Base-by-base conservation (phyloP, 208 protist genomes). In the Trypanosoma avium region DNA sequence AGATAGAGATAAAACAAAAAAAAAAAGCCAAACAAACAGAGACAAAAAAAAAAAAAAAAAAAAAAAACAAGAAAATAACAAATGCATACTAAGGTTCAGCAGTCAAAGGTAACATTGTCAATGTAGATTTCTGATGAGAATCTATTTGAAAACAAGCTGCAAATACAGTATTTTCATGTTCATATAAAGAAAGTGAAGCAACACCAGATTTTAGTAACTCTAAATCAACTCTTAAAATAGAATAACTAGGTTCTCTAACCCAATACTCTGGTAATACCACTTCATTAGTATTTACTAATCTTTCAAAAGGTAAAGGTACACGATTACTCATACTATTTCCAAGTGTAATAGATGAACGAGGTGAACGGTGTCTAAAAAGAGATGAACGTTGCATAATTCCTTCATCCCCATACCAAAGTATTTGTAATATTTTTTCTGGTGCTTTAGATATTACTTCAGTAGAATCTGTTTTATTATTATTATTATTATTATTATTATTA, bases 101-200 rank as follows among this genome's bases (percentile, higher is more conserved):
- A 19, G 60, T 66, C 47, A 81, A 4, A 8, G 75, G 75, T 4
- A 76, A 4, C 29, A 50, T 61, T 3, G 54, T 67, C 13, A 81
- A 10, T 42, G 47, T 24, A 17, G 52, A 24, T 3, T 36, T 35
- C 19, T 43, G 27, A 4, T 63, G 32, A 1, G 24, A 35, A 32
- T 62, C 56, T 27, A n/a, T 32, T 29, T 71, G 66, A 17, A 70
- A 54, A 26, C 53, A 67, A 15, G 65, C 55, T 9, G 70, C 46
- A 53, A 70, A 71, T 0, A 78, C 30, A 32, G 33, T 38, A 2
- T 59, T 53, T 9, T 71, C 61, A 12, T 62, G 46, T 35, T 62
- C 60, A 45, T 67, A 81, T 8, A 85, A 45, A 36, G 79, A 85
- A 9, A 85, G 40, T n/a, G 74, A 74, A n/a, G 32, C 24, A 0